Base-by-base conservation (phyloP, 148 eudicot genomes). In the Diospyros lotus region DNA sequence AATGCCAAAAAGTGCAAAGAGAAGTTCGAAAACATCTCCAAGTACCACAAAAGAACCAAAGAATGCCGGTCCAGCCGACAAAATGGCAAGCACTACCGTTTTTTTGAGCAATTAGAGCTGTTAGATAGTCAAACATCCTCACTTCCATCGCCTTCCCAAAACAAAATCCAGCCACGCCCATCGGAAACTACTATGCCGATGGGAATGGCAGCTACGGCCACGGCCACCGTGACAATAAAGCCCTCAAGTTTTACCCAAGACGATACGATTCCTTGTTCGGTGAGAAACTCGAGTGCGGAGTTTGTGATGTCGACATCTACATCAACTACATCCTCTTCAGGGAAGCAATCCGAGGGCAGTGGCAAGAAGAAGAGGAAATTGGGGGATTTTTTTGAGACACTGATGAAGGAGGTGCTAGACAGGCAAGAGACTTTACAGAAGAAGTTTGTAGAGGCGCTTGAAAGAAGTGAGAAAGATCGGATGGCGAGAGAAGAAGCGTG, bases 1-100 rank as follows among this genome's bases (percentile, higher is more conserved):
- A 90, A 81, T 80, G 91, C 89, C 75, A 89, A 88, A 81, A 94
- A 94, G 79, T 91, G 98, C 85, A 91, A 83, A 81, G 98, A 94
- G 87, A 94, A 94, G 80, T 91, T 94, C 45, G 97, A 94, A 81
- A 94, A 94, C 83, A 81, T 94, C 50, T 90, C 85, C 73, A 94
- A 91, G 76, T 89, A 91, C 69, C 89, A 93, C 80, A 90, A 77
- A 79, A 85, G 98, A 83, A 87, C 89, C 59, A 91, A 89, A 79
- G 84, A 82, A 15, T 77, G 85, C 62, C 83, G 84, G 71, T 74
- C 84, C 68, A 74, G 84, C 28, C 72, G 84, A 59, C 82, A 88
- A 44, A 80, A 77, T 60, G 85, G 85, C 65, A 94, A 89, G 78
- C 80, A 67, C 17, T 93, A 93, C 76, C 87, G 89, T 9, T 93